phyloP scores from a whole-genome alignment of 345 rosid genomes.

The Pugionium cornutum region DNA sequence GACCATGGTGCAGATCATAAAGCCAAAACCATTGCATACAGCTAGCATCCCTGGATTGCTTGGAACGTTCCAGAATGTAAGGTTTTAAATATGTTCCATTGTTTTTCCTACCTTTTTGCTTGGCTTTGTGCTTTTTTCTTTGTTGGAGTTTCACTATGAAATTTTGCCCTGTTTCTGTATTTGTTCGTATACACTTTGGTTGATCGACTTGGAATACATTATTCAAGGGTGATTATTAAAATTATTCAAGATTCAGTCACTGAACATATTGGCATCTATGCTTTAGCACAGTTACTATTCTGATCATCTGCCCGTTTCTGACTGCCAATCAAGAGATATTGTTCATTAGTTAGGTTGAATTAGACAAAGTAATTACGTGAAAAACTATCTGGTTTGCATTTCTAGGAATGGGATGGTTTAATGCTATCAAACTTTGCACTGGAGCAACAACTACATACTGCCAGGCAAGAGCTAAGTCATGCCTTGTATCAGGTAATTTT shows the following conservation, averaged over 20 bases:
- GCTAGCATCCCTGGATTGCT: no score
- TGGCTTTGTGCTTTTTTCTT: no score
- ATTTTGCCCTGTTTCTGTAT: not conserved
- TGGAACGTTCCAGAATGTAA: no score
- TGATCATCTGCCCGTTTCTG: not conserved
- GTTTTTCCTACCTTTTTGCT: no score
- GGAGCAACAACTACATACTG: constrained; percentile 95
- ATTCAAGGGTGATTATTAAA: not conserved
- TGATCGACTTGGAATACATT: not conserved
- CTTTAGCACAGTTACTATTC: not conserved
- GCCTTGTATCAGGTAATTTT: not conserved
- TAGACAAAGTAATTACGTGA: constrained; percentile 14
- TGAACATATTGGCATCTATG: constrained; percentile 14
- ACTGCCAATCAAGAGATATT: not conserved
- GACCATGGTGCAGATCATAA: no score
- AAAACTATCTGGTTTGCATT: constrained; percentile 20
- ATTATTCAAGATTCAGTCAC: not conserved
- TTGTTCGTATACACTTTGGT: constrained; percentile 13
- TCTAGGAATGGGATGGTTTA: constrained; percentile 96
- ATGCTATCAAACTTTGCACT: constrained; percentile 92
- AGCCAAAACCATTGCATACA: no score
- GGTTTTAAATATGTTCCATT: not conserved
- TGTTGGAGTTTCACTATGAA: no score
- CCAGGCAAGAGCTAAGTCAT: constrained; percentile 93
- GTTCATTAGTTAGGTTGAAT: constrained; percentile 3